Base-by-base conservation (phyloP, 2,329 filamentous ascomycete genomes). In the Neophaeococcomyces mojaviensis region DNA sequence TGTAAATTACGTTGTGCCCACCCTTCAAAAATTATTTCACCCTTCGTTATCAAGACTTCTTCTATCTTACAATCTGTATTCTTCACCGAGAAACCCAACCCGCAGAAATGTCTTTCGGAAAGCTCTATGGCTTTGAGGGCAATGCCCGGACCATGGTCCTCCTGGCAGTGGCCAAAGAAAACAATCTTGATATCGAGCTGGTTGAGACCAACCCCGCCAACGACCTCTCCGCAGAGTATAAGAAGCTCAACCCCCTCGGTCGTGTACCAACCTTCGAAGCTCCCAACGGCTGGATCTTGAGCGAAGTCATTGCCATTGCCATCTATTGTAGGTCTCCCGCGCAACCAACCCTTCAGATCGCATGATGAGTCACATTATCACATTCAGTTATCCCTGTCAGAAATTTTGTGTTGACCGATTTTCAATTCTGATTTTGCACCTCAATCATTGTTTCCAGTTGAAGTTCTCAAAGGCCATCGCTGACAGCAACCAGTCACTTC, bases 301-400 rank as follows among this genome's bases (percentile, higher is more conserved):
- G 79, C 55, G 92, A 98, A 82, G 77, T 70, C 71, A 89, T 97
- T 62, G 92, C 92, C 69, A 90, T 98, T 64, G 87, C 88, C 67
- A 86, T 98, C 76, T 98, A 97, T 78, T 74, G 92, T 98, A 86
- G 64, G 90, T 88, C 28, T 50, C 44, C 41, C 44, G 46, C 32
- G 51, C 54, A 48, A 49, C 48, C 55, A 48, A 44, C 41, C 40
- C 48, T 46, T 34, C 5, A 39, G 41, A 39, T 26, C 41, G 45
- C 22, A 54, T 86, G 87, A 90, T 79, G 82, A 84, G 72, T 76
- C 63, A 76, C 73, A 74, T 77, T 75, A 72, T 79, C 77, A 82
- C 76, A 66, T 64, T 64, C 84, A 92, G 88, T 94, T 94, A 94
- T 94, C 88, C 90, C 90, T 96, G 87, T 86, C 90, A 92, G 86